Percentiles rank a stretch among this genome's conserved stretches.
Conservation (phyloP, 352 stramenopile genomes). For the Peronospora belbahrii region DNA sequence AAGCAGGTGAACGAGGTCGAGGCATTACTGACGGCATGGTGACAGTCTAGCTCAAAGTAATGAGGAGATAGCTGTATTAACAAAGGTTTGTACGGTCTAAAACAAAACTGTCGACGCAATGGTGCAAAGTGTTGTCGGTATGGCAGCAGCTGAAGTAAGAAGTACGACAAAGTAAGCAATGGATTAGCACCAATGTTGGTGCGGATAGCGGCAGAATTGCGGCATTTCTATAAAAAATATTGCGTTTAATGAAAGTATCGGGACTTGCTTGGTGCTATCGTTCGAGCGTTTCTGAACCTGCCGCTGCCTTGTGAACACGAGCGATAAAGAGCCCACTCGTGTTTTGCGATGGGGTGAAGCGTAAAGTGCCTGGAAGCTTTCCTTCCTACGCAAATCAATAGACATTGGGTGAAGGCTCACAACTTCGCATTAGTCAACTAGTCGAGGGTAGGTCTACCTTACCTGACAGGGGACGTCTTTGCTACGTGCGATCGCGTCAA, state of each 20-base stretch:
- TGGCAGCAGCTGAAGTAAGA: too few species aligned
- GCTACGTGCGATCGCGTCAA: conserved; percentile 31
- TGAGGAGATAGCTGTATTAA: not conserved
- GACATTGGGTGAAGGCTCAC: not conserved
- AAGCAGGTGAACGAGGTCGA: not conserved
- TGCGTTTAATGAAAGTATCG: too few species aligned
- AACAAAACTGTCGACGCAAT: not conserved
- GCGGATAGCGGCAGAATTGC: too few species aligned
- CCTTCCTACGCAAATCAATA: conserved; percentile 29
- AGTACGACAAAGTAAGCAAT: too few species aligned
- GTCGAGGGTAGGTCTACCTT: not conserved
- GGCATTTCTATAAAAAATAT: too few species aligned
- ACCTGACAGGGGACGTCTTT: conserved; percentile 48
- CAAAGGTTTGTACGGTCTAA: not conserved
- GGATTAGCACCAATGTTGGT: too few species aligned
- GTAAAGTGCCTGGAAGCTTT: conserved; percentile 39
- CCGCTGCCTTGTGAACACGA: conserved; percentile 36
- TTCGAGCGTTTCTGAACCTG: too few species aligned
- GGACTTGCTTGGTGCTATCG: too few species aligned
- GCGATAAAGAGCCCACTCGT: conserved; percentile 74
- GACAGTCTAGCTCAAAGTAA: not conserved
- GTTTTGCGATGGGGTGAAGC: conserved; percentile 62
- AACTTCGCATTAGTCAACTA: not conserved
- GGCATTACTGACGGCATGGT: conserved; percentile 1
- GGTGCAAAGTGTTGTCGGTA: not conserved